phyloP scores from a whole-genome alignment of 2,329 filamentous ascomycete species.

The Neonectria faginata region DNA sequence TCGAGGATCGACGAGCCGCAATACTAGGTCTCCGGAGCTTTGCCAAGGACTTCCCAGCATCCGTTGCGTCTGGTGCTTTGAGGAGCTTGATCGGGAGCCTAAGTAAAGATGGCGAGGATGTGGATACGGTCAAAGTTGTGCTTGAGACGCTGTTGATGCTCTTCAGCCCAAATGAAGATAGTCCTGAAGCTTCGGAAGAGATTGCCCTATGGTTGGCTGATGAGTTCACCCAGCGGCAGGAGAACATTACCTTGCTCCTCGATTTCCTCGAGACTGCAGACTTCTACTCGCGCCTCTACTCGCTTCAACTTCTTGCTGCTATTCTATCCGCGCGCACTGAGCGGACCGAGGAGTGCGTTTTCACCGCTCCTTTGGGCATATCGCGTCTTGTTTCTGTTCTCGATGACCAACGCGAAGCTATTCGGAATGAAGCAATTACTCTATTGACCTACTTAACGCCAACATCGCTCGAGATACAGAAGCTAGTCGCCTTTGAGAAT shows the following conservation, averaged over 20 bases:
- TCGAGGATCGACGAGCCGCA: constrained; percentile 93
- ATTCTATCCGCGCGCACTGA: constrained; percentile 89
- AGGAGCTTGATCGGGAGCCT: constrained; percentile 88
- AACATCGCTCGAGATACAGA: constrained; percentile 88
- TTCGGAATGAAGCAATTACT: constrained; percentile 88
- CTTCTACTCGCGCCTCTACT: constrained; percentile 92
- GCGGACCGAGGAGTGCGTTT: constrained; percentile 92
- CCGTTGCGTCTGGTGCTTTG: constrained; percentile 92
- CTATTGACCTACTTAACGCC: constrained; percentile 90
- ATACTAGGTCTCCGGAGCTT: constrained; percentile 95
- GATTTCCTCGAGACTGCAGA: constrained; percentile 88
- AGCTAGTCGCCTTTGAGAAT: constrained; percentile 94
- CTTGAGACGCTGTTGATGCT: constrained; percentile 96
- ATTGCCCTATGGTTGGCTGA: constrained; percentile 96
- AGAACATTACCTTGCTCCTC: constrained; percentile 92
- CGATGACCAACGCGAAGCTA: constrained; percentile 86
- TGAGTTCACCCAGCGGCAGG: constrained; percentile 97
- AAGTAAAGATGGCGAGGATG: constrained; percentile 89
- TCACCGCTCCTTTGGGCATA: constrained; percentile 88
- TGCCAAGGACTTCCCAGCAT: constrained; percentile 95
- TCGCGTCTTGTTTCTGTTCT: constrained; percentile 85
- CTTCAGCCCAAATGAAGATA: constrained; percentile 78
- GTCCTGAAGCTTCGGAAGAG: constrained; percentile 94
- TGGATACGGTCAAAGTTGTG: constrained; percentile 95
- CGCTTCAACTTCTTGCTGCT: constrained; percentile 87